Evolutionary conservation across 2,329 filamentous ascomycete genomes (phyloP).

Genomic region (Mollisia scopiformis): DNA sequence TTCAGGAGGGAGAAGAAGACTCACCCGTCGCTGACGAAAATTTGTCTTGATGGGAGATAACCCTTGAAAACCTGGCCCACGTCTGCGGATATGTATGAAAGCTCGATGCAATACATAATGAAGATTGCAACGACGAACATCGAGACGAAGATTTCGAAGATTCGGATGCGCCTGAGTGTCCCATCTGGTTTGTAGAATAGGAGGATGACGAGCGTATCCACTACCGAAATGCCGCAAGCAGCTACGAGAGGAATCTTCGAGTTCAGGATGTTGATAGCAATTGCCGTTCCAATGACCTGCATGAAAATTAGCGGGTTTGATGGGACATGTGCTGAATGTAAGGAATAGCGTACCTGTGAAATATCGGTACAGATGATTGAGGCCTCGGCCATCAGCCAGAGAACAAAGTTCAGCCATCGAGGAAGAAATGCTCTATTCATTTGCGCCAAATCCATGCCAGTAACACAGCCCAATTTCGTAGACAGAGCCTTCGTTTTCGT

Average conservation of each 20-base stretch:
- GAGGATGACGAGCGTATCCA: constrained; percentile 68
- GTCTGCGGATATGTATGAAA: constrained; percentile 59
- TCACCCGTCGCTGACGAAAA: constrained; percentile 57
- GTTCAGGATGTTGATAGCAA: constrained; percentile 66
- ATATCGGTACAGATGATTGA: constrained; percentile 38
- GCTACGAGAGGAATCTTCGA: constrained; percentile 64
- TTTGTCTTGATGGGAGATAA: constrained; percentile 60
- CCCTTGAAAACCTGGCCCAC: constrained; percentile 62
- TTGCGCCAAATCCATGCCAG: constrained; percentile 53
- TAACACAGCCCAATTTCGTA: constrained; percentile 55
- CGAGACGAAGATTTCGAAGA: constrained; percentile 65
- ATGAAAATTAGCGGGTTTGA: neutral
- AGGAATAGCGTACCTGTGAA: constrained; percentile 6
- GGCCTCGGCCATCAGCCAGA: constrained; percentile 54
- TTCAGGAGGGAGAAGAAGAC: constrained; percentile 11
- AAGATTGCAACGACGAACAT: constrained; percentile 66
- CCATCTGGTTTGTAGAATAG: constrained; percentile 64
- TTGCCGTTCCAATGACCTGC: constrained; percentile 71
- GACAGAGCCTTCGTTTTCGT: constrained; percentile 47
- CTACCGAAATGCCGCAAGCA: constrained; percentile 67
- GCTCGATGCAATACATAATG: constrained; percentile 68
- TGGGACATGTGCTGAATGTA: neutral
- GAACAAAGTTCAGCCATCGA: constrained; percentile 52
- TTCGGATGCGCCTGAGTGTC: constrained; percentile 56
- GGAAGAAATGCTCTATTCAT: constrained; percentile 54